phyloP scores from a whole-genome alignment of 2,329 filamentous ascomycete genomes.

The Aspergillus hiratsukae region DNA sequence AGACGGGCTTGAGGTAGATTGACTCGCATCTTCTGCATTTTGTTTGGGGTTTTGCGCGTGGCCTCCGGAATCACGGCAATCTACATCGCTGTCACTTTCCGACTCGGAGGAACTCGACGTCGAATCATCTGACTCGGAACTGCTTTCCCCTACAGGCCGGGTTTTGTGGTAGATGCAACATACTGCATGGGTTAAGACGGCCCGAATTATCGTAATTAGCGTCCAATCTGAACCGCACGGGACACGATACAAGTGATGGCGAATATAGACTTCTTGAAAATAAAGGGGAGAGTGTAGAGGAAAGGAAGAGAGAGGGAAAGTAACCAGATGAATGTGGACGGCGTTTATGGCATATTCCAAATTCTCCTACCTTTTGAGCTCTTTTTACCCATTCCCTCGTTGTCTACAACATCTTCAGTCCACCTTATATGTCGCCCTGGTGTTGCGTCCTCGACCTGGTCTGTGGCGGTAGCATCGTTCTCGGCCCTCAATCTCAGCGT shows the following conservation, averaged over 20 bases:
- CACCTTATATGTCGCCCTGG: slow-evolving; percentile 70
- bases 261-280: not conserved
- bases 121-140: slow-evolving; percentile 47
- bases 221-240: not conserved
- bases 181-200: slow-evolving; percentile 51
- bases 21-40: slow-evolving; percentile 4
- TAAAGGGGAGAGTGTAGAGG: not conserved
- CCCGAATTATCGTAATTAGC: not conserved
- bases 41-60: slow-evolving; percentile 13
- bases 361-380: slow-evolving; percentile 75
- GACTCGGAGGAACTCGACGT: slow-evolving; percentile 54
- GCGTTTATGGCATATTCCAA: not conserved
- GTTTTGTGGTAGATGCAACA: slow-evolving; percentile 98
- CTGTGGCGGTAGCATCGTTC: slow-evolving; percentile 6
- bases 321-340: not conserved
- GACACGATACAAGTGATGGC: not conserved
- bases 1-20: not conserved
- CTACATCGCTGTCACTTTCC: slow-evolving; percentile 39
- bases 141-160: slow-evolving; percentile 76
- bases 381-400: slow-evolving; percentile 91
- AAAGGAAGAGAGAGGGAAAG: not conserved
- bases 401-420: slow-evolving; percentile 91
- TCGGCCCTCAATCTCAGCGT: slow-evolving; percentile 31
- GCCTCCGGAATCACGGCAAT: slow-evolving; percentile 22
- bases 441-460: slow-evolving; percentile 16